Evolutionary conservation across 805 yeast species (phyloP).

Genomic region (Monosporozyma yasuniensis): DNA sequence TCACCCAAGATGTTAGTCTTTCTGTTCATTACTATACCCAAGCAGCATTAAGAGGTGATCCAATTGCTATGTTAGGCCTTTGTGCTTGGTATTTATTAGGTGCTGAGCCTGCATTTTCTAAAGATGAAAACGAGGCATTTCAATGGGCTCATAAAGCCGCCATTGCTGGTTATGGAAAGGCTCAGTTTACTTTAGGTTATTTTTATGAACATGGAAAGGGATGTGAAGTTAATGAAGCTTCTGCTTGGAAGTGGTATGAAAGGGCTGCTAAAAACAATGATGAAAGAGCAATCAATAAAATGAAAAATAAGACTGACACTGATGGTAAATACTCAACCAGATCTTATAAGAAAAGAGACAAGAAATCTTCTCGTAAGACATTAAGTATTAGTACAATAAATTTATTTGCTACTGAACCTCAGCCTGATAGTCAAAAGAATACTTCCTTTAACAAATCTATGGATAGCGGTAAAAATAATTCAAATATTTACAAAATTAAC

Average conservation of each 20-base stretch:
- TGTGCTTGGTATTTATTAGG: slow-evolving; percentile 98
- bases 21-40: slow-evolving; percentile 88
- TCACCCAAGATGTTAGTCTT: slow-evolving; percentile 71
- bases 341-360: slow-evolving; percentile 5
- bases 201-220: slow-evolving; percentile 87
- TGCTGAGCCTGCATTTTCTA: slow-evolving; percentile 68
- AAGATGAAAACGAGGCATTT: slow-evolving; percentile 77
- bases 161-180: slow-evolving; percentile 60
- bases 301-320: slow-evolving; percentile 10
- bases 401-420: slow-evolving; percentile 8
- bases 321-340: slow-evolving; percentile 1
- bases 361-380: slow-evolving; percentile 6
- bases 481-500: background rate
- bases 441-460: background rate
- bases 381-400: slow-evolving; percentile 19
- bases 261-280: slow-evolving; percentile 61
- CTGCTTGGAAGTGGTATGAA: slow-evolving; percentile 66
- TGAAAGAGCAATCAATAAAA: slow-evolving; percentile 38
- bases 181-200: slow-evolving; percentile 76
- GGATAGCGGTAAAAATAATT: background rate
- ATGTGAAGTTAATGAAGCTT: slow-evolving; percentile 46
- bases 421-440: background rate
- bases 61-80: slow-evolving; percentile 82
- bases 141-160: slow-evolving; percentile 94
- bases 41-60: slow-evolving; percentile 83